Evolutionary conservation across 305 asterid species (phyloP), one percentile per base, ranked within the genome.

Genomic region (Fraxinus ornus): DNA sequence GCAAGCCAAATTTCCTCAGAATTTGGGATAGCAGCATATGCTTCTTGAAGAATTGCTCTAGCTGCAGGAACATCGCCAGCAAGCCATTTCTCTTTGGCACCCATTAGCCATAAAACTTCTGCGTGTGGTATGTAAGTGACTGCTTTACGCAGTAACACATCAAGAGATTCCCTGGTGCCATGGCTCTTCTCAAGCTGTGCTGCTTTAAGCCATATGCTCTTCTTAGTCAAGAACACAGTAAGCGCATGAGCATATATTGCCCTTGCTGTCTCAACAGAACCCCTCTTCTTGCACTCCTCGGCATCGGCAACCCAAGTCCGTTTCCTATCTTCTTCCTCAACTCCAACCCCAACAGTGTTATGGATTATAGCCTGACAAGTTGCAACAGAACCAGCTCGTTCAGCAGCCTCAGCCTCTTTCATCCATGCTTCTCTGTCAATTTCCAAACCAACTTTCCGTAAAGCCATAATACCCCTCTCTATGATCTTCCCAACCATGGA

Each of bases 281-380:
- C 98, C 75, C 97, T 88, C 90, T 91, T 92, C 91, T 91, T 92
- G 88, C 98, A 93, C 88, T 95, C 98, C 84, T 95, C 98, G 3
- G 98, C 98, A 86, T 95, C 98, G 62, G 97, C 98, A 85, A 95
- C 98, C 98, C 98, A 95, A 0, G 98, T 95, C 86, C 94, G 90
- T 88, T 95, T 95, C 88, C 97, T 90, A 86, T 95, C 98, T 85
- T 95, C 97, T 81, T 94, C 98, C 87, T 95, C 98, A 15, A 95
- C 98, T 26, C 97, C 97, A 57, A 95, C 86, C 82, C 94, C 97
- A 21, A 95, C 89, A 21, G 98, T 95, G 84, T 91, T 91, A 47
- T 77, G 91, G 60, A 95, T 93, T 71, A 95, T 93, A 78, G 97
- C 98, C 89, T 91, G 95, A 83, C 98, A 93, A 70, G 98, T 95